These are phyloP conservation scores for Linum usitatissimum DNA, from an alignment of 345 rosid species.

Conservation along the genomic window DNA sequence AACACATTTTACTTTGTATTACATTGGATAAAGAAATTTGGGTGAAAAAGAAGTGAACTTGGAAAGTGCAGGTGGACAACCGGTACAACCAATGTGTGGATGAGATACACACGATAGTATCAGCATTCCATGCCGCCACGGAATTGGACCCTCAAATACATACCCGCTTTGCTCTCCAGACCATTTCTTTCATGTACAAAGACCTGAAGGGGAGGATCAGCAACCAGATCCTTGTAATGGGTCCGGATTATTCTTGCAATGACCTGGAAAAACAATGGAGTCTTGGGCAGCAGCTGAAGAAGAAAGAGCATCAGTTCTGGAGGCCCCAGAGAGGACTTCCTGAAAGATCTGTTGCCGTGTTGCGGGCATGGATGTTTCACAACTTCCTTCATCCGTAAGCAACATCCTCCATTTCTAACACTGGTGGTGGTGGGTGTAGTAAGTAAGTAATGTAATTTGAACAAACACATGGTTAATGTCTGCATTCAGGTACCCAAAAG, in stretches of 20 bases:
- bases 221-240: constrained; percentile 66
- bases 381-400: constrained; percentile 98
- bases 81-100: constrained; percentile 69
- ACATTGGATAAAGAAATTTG: no score
- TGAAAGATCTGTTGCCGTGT: constrained; percentile 73
- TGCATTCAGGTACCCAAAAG: constrained; percentile 86
- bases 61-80: constrained; percentile 61
- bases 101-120: constrained; percentile 82
- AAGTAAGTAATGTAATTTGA: no score
- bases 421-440: no score
- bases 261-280: constrained; percentile 59
- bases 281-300: constrained; percentile 65
- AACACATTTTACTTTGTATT: neutral
- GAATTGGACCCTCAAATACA: constrained; percentile 80
- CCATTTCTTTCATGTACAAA: constrained; percentile 57
- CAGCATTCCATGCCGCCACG: constrained; percentile 91
- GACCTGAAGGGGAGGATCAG: constrained; percentile 77
- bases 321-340: constrained; percentile 94
- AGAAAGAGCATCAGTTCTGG: constrained; percentile 73
- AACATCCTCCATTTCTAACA: no score
- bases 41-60: no score
- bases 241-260: constrained; percentile 38
- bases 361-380: constrained; percentile 96
- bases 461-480: no score
- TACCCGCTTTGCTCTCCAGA: constrained; percentile 64